phyloP scores from a whole-genome alignment of 805 yeast genomes.

The Candida ficus region DNA sequence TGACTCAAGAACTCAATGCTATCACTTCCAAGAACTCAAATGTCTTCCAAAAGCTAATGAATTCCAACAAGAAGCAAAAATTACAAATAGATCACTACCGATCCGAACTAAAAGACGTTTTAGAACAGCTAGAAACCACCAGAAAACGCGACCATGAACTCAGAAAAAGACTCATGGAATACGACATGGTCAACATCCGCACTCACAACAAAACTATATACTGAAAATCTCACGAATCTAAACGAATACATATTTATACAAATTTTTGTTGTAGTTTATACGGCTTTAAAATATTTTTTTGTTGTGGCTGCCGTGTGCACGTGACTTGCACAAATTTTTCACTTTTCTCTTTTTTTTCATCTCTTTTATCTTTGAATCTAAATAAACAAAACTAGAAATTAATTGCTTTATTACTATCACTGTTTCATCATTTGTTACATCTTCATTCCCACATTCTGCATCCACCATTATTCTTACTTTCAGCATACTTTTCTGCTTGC shows the following conservation, averaged over 20 bases:
- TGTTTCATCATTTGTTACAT: neutral
- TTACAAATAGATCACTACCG: constrained; percentile 15
- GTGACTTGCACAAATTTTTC: constrained; percentile 5
- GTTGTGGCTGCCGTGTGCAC: no score
- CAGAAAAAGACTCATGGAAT: constrained; percentile 16
- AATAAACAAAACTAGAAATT: no score
- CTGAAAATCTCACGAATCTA: no score
- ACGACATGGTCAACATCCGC: constrained; percentile 8
- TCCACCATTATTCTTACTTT: neutral
- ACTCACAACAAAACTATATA: no score
- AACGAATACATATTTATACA: no score
- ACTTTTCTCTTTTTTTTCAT: neutral
- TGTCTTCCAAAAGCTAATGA: constrained; percentile 6
- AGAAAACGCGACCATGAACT: constrained; percentile 18
- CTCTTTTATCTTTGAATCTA: no score
- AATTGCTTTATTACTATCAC: neutral
- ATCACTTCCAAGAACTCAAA: constrained; percentile 1
- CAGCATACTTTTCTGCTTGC: neutral
- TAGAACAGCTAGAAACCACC: constrained; percentile 15
- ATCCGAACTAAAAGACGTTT: constrained; percentile 11
- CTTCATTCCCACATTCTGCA: neutral
- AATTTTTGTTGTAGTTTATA: no score
- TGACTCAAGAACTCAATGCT: neutral
- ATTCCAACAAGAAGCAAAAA: constrained; percentile 7
- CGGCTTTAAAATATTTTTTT: no score